Evolutionary conservation across 371 early-diverging fungal species (phyloP).

Genomic region (Rhizomucor pusillus): DNA sequence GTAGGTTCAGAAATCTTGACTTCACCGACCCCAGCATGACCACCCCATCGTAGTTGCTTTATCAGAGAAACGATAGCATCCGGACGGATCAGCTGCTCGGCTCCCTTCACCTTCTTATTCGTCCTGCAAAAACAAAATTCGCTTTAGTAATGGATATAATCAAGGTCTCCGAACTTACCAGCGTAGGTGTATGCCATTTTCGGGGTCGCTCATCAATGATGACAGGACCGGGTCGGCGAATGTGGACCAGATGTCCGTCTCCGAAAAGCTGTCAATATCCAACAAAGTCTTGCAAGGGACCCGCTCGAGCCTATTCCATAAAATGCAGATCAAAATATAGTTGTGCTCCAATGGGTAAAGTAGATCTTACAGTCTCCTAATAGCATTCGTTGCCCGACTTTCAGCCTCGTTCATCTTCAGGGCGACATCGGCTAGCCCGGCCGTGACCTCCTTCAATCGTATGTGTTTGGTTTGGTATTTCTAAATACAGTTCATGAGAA

Average conservation of each 20-base stretch:
- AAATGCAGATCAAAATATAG: background rate
- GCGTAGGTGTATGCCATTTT: background rate
- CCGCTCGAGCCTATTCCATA: background rate
- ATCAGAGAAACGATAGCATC: no score
- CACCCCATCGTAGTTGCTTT: no score
- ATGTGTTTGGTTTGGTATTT: background rate
- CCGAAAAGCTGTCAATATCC: no score
- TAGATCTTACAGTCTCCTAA: background rate
- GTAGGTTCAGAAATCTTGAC: no score
- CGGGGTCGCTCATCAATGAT: background rate
- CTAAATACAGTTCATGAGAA: background rate
- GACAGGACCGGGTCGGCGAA: background rate
- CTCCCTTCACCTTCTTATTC: no score
- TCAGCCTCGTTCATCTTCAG: background rate
- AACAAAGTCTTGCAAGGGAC: background rate
- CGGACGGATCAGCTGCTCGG: no score
- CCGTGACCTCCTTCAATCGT: background rate
- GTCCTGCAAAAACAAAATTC: no score
- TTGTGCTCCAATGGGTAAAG: background rate
- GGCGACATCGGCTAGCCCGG: background rate
- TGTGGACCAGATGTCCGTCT: no score
- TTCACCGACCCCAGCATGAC: no score
- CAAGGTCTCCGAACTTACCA: background rate
- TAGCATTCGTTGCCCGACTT: background rate
- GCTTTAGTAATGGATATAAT: background rate